A percentile compares a stretch with the other conserved stretches of the same genome.
phyloP scores from a whole-genome alignment of 352 stramenopile species.

The Phytophthora boehmeriae region DNA sequence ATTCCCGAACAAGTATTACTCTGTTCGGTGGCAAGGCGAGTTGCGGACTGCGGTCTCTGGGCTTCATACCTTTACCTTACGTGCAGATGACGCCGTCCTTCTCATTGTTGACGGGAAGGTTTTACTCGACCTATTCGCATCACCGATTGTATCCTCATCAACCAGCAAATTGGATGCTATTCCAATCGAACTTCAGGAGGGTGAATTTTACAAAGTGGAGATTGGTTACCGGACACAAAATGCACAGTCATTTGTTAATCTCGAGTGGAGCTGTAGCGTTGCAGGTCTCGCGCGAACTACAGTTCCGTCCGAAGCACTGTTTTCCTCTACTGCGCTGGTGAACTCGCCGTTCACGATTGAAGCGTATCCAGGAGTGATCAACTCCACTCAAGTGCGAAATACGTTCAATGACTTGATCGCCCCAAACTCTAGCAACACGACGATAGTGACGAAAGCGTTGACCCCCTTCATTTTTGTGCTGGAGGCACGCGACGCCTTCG shows the following conservation, averaged over 20 bases:
- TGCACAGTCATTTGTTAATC: conserved; percentile 81
- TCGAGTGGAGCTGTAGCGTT: conserved; percentile 76
- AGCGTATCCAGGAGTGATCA: conserved; percentile 80
- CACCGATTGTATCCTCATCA: conserved; percentile 28
- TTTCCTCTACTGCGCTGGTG: conserved; percentile 43
- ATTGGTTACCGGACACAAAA: conserved; percentile 87
- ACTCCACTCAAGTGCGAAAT: conserved; percentile 57
- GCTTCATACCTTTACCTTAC: conserved; percentile 79
- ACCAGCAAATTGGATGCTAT: conserved; percentile 25
- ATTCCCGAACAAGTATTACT: conserved; percentile 83
- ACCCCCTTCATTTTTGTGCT: conserved; percentile 73
- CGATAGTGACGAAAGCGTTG: conserved; percentile 46
- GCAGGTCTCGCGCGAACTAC: conserved; percentile 28
- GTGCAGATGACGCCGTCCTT: conserved; percentile 77
- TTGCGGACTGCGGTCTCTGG: conserved; percentile 54
- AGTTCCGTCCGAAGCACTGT: conserved; percentile 34
- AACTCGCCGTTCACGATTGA: conserved; percentile 67
- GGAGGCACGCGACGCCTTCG: conserved; percentile 73
- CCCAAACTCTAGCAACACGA: conserved; percentile 25
- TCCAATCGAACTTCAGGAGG: conserved; percentile 29
- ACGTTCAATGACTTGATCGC: conserved; percentile 65
- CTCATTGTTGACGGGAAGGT: conserved; percentile 75
- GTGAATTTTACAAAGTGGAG: conserved; percentile 76
- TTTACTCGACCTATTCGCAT: conserved; percentile 56
- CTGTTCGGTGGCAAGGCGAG: conserved; percentile 72